Evolutionary conservation across 371 early-diverging fungal genomes (phyloP).

Genomic region (Chytridium lagenaria): DNA sequence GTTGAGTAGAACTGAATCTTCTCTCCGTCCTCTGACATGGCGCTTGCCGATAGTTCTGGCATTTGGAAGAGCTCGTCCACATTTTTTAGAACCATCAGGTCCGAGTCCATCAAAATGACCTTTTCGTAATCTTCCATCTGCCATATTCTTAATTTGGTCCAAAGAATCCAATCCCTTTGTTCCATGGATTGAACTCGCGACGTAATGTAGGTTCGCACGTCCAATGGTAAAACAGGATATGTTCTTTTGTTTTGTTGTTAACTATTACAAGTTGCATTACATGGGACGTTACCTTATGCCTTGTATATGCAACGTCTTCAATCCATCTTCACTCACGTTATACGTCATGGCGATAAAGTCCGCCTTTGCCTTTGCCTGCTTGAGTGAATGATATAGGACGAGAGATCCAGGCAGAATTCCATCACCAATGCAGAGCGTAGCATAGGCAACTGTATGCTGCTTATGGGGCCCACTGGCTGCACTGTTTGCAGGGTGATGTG

Average conservation of each 20-base stretch:
- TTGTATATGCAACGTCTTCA: constrained; percentile 14
- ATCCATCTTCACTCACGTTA: constrained; percentile 5
- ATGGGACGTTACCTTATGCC: constrained; percentile 51
- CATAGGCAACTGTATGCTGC: constrained; percentile 23
- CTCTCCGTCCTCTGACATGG: constrained; percentile 35
- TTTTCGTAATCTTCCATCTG: constrained; percentile 36
- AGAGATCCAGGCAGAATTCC: constrained; percentile 31
- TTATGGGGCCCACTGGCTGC: no score
- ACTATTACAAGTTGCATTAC: background rate
- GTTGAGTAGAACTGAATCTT: constrained; percentile 42
- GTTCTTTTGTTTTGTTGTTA: background rate
- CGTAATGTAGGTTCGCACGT: constrained; percentile 8
- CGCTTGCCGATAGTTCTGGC: constrained; percentile 33
- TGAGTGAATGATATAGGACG: constrained; percentile 37
- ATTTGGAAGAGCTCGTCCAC: constrained; percentile 39
- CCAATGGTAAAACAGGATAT: constrained; percentile 24
- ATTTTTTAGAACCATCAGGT: constrained; percentile 39
- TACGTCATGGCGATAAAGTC: constrained; percentile 35
- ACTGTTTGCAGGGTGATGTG: no score
- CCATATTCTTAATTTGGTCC: constrained; percentile 42
- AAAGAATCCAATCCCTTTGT: constrained; percentile 35
- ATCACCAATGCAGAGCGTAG: constrained; percentile 40
- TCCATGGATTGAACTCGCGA: constrained; percentile 11
- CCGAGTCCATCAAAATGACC: constrained; percentile 39
- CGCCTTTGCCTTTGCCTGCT: constrained; percentile 12